Percentiles rank a stretch among this genome's conserved stretches.
These are phyloP conservation scores for Scutellaria baicalensis DNA, from an alignment of 257 asterid genomes.

Conservation along the genomic window DNA sequence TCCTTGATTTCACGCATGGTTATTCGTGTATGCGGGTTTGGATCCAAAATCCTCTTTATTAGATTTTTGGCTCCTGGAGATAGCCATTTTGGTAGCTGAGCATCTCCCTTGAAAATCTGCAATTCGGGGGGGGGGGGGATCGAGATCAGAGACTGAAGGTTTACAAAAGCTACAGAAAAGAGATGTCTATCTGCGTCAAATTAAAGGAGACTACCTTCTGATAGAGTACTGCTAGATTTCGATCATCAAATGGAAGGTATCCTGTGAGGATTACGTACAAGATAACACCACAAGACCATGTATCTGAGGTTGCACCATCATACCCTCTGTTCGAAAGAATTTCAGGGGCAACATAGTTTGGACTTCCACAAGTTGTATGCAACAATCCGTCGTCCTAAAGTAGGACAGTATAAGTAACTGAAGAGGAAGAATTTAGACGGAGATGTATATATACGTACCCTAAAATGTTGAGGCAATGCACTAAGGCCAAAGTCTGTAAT, in stretches of 20 bases:
- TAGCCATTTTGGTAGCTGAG: constrained; percentile 90
- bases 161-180: not conserved
- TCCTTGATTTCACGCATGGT: constrained; percentile 62
- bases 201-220: constrained; percentile 60
- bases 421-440: not conserved
- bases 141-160: constrained; percentile 3
- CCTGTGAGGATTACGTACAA: constrained; percentile 89
- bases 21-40: constrained; percentile 73
- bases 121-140: not conserved
- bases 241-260: constrained; percentile 91
- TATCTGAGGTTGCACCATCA: constrained; percentile 88
- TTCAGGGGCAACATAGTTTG: constrained; percentile 98
- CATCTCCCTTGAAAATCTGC: constrained; percentile 84
- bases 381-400: constrained; percentile 81
- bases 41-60: constrained; percentile 84
- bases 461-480: constrained; percentile 91
- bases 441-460: constrained; percentile 40
- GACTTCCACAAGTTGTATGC: constrained; percentile 99
- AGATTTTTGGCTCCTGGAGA: constrained; percentile 76
- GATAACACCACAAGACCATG: constrained; percentile 96
- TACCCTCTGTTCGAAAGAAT: constrained; percentile 86
- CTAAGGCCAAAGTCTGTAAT: constrained; percentile 96
- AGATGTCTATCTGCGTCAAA: not conserved
- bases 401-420: constrained; percentile 5
- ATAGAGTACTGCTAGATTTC: constrained; percentile 90